Evolutionary conservation across 768 basidiomycete genomes (phyloP).

Genomic region (Boletus rubescentipes): DNA sequence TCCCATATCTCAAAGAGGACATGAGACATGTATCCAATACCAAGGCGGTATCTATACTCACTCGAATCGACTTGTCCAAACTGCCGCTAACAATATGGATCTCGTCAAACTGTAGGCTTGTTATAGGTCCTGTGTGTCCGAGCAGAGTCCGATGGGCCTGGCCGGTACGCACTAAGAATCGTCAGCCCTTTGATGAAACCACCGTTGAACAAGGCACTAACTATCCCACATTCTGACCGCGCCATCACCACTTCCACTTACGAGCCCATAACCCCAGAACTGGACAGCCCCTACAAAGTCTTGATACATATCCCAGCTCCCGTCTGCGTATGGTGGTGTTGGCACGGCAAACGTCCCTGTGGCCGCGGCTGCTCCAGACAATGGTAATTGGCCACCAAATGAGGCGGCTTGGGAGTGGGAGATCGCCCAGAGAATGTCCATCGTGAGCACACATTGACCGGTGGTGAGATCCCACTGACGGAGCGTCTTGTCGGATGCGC

Average conservation of each 20-base stretch:
- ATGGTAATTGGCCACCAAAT: slow-evolving; percentile 42
- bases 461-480: slow-evolving; percentile 98
- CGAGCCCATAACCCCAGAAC: slow-evolving; percentile 97
- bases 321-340: slow-evolving; percentile 85
- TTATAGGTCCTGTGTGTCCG: slow-evolving; percentile 92
- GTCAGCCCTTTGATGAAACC: not conserved
- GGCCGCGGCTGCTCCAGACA: slow-evolving; percentile 53
- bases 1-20: slow-evolving; percentile 80
- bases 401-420: slow-evolving; percentile 70
- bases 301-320: slow-evolving; percentile 92
- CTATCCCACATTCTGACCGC: slow-evolving; percentile 99
- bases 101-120: slow-evolving; percentile 96
- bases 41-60: slow-evolving; percentile 37
- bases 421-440: slow-evolving; percentile 99
- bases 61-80: slow-evolving; percentile 89
- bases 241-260: slow-evolving; percentile 96
- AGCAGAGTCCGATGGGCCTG: slow-evolving; percentile 91
- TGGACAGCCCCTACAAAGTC: slow-evolving; percentile 98
- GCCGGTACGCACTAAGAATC: slow-evolving; percentile 86
- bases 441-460: slow-evolving; percentile 97
- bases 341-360: slow-evolving; percentile 75
- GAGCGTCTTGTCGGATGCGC: slow-evolving; percentile 96
- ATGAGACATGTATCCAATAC: not conserved
- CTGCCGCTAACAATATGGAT: slow-evolving; percentile 90
- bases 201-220: slow-evolving; percentile 40